A percentile compares a stretch with the other conserved stretches of the same genome.
phyloP scores from a whole-genome alignment of 768 basidiomycete species.

The Inosperma sp. region DNA sequence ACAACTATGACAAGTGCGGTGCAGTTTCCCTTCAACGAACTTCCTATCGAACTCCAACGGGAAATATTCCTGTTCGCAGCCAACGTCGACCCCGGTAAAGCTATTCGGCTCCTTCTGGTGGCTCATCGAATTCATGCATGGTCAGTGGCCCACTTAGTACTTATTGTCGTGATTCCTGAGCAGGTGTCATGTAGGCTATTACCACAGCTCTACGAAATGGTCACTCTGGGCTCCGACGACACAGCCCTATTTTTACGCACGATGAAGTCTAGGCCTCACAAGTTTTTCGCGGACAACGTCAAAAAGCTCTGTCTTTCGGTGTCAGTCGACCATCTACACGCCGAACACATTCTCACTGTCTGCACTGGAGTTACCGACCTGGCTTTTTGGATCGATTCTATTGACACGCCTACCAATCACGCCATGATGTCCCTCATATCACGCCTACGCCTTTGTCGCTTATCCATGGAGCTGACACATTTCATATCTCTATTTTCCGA shows the following conservation, averaged over 20 bases:
- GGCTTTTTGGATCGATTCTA: conserved; percentile 37
- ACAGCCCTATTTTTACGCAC: conserved; percentile 34
- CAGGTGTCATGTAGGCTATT: conserved; percentile 30
- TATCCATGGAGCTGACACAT: conserved; percentile 34
- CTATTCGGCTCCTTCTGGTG: conserved; percentile 32
- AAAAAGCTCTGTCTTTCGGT: conserved; percentile 37
- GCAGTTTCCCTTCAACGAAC: conserved; percentile 27
- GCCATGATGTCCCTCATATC: conserved; percentile 25
- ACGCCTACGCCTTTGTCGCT: conserved; percentile 26
- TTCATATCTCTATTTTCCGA: conserved; percentile 22
- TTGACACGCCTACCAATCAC: conserved; percentile 16
- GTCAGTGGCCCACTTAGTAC: conserved; percentile 20
- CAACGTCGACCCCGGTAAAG: conserved; percentile 21
- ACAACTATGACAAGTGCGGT: conserved; percentile 15
- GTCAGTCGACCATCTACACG: conserved; percentile 26
- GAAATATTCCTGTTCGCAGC: conserved; percentile 36
- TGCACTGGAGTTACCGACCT: conserved; percentile 37
- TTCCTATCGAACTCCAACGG: conserved; percentile 39
- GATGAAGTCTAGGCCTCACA: conserved; percentile 27
- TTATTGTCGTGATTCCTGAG: neutral
- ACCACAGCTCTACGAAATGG: conserved; percentile 37
- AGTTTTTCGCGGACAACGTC: conserved; percentile 35
- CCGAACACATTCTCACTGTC: conserved; percentile 29
- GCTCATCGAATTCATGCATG: conserved; percentile 32
- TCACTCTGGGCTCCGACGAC: conserved; percentile 31